Evolutionary conservation across 208 protist genomes (phyloP), one percentile per base, ranked within the genome.

Genomic region (Trypanosoma mega): DNA sequence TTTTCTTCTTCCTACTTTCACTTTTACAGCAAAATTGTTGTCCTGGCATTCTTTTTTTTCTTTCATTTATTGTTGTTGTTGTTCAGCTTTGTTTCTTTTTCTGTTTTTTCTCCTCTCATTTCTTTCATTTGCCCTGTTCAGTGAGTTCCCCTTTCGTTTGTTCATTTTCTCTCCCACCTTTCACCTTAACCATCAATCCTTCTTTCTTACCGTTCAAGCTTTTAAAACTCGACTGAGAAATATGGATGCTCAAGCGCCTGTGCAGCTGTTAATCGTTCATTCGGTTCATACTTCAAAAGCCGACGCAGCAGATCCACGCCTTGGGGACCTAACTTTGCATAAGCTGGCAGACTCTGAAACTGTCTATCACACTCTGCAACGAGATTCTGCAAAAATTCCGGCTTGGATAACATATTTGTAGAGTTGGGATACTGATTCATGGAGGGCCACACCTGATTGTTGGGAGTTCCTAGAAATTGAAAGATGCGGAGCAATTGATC

Each of bases 401-500:
- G 67, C 54, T 86, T 76, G 16, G 76, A 84, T 27, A 94, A 72
- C 77, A 88, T 90, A 68, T 87, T 78, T 47, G 66, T 72, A 24
- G 83, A 90, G 64, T 93, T 91, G 1, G 86, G 82, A 60, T 93
- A 93, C 46, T 68, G 63, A 66, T 90, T 80, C 68, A 90, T 82
- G 31, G 78, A 88, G 1, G 95, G 96, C 98, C 98, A 99, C 12
- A 80, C 66, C 23, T 90, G 68, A 43, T 91, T 91, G 62, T 80
- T 98, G 20, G 97, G 96, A 8, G 93, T 98, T 63, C 96, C 93
- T 6, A 98, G 72, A 52, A 92, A 94, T 56, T 76, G 72, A 68
- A 98, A 98, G 66, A 99, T 99, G 44, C 83, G 80, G 66, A 97
- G 80, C 14, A 99, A 80, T 78, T 99, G 94, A 63, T 99, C 97